Conservation (phyloP, 2,329 filamentous ascomycete species). For the Cercospora zeina region DNA sequence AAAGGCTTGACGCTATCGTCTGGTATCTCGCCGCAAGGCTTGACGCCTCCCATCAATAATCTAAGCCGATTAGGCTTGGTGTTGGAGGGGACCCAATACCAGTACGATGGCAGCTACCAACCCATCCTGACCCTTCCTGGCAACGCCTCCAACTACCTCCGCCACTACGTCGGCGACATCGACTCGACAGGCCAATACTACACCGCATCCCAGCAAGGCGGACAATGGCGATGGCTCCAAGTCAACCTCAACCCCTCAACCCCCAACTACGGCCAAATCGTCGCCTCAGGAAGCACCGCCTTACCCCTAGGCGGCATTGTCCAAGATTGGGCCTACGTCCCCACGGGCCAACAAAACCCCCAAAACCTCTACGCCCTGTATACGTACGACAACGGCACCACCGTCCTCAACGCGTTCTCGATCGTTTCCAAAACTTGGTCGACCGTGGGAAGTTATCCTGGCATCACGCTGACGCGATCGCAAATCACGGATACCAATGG, state of each 20-base stretch:
- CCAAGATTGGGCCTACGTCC: conserved; percentile 23
- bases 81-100: too few species aligned
- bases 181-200: conserved; percentile 19
- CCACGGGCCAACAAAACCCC: not conserved
- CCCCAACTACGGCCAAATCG: conserved; percentile 19
- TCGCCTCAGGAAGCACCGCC: not conserved
- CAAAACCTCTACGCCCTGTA: conserved; percentile 15
- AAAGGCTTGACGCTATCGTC: too few species aligned
- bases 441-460: not conserved
- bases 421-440: conserved; percentile 7
- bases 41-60: too few species aligned
- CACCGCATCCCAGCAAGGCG: conserved; percentile 13
- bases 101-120: conserved; percentile 15
- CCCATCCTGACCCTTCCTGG: conserved; percentile 11
- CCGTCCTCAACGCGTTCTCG: conserved; percentile 14
- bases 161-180: conserved; percentile 20
- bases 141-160: not conserved
- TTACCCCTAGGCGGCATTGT: conserved; percentile 1
- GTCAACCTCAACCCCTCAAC: conserved; percentile 18
- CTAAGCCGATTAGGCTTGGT: too few species aligned
- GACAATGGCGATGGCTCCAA: conserved; percentile 13
- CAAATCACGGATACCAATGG: not conserved
- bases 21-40: too few species aligned
- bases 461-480: not conserved
- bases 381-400: not conserved